These are phyloP conservation scores for Actinomucor elegans DNA, from an alignment of 371 early-diverging fungal species.

Conservation along the genomic window DNA sequence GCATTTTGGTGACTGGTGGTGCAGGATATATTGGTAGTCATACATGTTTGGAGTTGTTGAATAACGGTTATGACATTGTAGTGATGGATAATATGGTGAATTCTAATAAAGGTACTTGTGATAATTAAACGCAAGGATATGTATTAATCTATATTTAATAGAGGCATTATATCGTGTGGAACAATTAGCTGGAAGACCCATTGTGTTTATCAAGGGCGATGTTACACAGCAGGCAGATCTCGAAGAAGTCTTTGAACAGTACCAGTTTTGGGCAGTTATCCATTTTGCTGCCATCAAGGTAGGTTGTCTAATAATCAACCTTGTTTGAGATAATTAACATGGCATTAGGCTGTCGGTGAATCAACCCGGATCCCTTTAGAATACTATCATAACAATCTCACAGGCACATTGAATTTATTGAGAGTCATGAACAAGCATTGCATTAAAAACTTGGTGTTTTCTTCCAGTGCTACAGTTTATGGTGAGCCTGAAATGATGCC, in stretches of 20 bases:
- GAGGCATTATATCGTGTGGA: slow-evolving; percentile 52
- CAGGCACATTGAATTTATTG: slow-evolving; percentile 75
- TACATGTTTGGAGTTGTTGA: slow-evolving; percentile 79
- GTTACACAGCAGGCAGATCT: slow-evolving; percentile 47
- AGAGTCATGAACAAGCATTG: slow-evolving; percentile 63
- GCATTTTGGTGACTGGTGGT: slow-evolving; percentile 85
- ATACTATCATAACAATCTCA: slow-evolving; percentile 88
- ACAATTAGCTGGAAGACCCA: slow-evolving; percentile 37
- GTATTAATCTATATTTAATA: slow-evolving; percentile 18
- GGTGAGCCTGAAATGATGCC: slow-evolving; percentile 61
- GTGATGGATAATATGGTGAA: slow-evolving; percentile 83
- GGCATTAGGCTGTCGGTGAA: slow-evolving; percentile 75
- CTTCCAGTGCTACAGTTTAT: slow-evolving; percentile 86
- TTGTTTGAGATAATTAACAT: neutral
- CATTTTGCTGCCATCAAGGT: slow-evolving; percentile 91
- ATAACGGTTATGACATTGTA: slow-evolving; percentile 70
- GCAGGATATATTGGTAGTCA: slow-evolving; percentile 93
- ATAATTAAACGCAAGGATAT: no score
- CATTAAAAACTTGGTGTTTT: slow-evolving; percentile 80
- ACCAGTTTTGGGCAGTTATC: slow-evolving; percentile 76
- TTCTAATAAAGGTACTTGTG: slow-evolving; percentile 50
- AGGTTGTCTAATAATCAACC: neutral
- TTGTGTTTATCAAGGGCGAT: slow-evolving; percentile 45
- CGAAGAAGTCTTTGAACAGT: slow-evolving; percentile 62
- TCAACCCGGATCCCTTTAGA: slow-evolving; percentile 77